These are phyloP conservation scores for Stagonosporopsis chrysanthemi DNA, from an alignment of 2,329 filamentous ascomycete genomes.

Conservation along the genomic window DNA sequence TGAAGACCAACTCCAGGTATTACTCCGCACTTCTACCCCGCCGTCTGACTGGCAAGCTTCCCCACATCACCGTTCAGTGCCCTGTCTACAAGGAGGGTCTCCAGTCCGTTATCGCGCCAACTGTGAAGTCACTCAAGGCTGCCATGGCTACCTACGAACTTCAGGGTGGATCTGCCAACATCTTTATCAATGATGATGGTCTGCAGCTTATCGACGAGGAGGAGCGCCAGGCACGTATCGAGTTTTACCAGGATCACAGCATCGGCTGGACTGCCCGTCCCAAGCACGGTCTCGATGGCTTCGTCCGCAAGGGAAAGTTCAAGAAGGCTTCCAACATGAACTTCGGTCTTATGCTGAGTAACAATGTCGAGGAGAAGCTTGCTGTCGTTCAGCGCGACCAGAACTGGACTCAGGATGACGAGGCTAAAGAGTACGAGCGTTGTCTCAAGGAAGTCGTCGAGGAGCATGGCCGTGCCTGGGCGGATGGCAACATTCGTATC, in stretches of 20 bases:
- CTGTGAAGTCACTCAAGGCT: slow-evolving; percentile 78
- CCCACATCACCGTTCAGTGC: slow-evolving; percentile 77
- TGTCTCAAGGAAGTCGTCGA: slow-evolving; percentile 70
- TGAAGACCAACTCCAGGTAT: slow-evolving; percentile 78
- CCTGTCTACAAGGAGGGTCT: slow-evolving; percentile 88
- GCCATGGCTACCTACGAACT: slow-evolving; percentile 58
- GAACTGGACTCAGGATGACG: slow-evolving; percentile 43
- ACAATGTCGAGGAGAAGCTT: slow-evolving; percentile 68
- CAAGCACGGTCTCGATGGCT: slow-evolving; percentile 45
- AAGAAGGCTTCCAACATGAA: slow-evolving; percentile 73
- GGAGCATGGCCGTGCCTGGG: slow-evolving; percentile 74
- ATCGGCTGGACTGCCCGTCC: slow-evolving; percentile 57
- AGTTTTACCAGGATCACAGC: slow-evolving; percentile 57
- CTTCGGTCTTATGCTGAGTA: slow-evolving; percentile 68
- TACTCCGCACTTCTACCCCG: slow-evolving; percentile 74
- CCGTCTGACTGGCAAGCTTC: slow-evolving; percentile 66
- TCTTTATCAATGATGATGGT: slow-evolving; percentile 72
- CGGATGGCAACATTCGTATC: slow-evolving; percentile 82
- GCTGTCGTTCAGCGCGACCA: slow-evolving; percentile 44
- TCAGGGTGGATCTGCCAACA: slow-evolving; percentile 68
- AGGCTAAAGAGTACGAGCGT: slow-evolving; percentile 31
- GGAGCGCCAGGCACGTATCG: slow-evolving; percentile 52
- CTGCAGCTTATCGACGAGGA: slow-evolving; percentile 65
- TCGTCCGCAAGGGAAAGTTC: slow-evolving; percentile 40
- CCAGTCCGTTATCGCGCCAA: slow-evolving; percentile 74